Percentiles rank a stretch among this genome's conserved stretches.
These are phyloP conservation scores for Erodium texanum DNA, from an alignment of 441 rosid species.

Conservation along the genomic window DNA sequence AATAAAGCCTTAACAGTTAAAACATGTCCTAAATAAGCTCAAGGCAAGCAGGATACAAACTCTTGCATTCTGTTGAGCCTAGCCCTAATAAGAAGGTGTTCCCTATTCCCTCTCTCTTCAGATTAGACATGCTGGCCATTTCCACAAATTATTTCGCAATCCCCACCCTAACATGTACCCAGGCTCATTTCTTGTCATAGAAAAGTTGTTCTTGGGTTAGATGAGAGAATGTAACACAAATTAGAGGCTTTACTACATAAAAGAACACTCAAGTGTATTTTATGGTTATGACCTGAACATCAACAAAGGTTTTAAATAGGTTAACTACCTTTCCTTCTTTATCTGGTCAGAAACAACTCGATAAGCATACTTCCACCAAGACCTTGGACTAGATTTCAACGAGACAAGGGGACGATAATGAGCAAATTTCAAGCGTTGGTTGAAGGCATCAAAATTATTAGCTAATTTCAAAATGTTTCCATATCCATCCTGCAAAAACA, in stretches of 20 bases:
- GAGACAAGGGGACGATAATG: slow-evolving; percentile 82
- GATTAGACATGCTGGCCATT: background rate
- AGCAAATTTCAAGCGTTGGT: slow-evolving; percentile 78
- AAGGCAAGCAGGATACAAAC: background rate
- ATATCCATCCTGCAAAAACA: slow-evolving; percentile 68
- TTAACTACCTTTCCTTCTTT: slow-evolving; percentile 71
- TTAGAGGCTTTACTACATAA: background rate
- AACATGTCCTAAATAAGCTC: background rate
- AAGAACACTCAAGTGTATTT: background rate
- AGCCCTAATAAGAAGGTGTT: background rate
- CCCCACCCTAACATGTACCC: background rate
- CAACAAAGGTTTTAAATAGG: slow-evolving; percentile 5
- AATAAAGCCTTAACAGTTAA: slow-evolving; percentile 11
- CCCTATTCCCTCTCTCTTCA: background rate
- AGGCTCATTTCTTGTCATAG: background rate
- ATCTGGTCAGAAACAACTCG: slow-evolving; percentile 80
- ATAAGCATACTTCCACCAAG: slow-evolving; percentile 96
- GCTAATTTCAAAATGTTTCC: slow-evolving; percentile 81
- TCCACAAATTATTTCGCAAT: background rate
- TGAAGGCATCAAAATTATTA: slow-evolving; percentile 86
- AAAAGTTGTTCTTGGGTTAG: background rate
- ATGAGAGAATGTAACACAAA: background rate
- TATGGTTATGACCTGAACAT: background rate
- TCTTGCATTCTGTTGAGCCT: background rate
- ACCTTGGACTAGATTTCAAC: slow-evolving; percentile 56